Evolutionary conservation across 257 asterid genomes (phyloP).

Genomic region (Craterostigma plantagineum): DNA sequence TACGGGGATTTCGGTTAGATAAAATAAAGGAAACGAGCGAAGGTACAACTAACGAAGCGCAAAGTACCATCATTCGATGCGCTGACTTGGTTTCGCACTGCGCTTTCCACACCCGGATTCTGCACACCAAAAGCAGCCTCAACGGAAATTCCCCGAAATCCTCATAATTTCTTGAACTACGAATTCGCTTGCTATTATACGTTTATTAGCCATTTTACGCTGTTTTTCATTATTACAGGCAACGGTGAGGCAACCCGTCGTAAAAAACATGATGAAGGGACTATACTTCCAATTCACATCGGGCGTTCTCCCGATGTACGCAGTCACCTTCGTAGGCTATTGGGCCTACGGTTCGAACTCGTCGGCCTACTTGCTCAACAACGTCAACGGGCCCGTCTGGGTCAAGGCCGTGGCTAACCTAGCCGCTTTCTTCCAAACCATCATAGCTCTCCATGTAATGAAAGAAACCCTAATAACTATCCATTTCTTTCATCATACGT

Average conservation of each 20-base stretch:
- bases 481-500: constrained; percentile 1
- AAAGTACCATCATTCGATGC: too few relatives aligned
- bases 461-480: not conserved
- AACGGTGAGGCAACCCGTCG: constrained; percentile 74
- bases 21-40: too few relatives aligned
- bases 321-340: constrained; percentile 67
- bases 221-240: constrained; percentile 48
- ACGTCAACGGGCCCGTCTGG: constrained; percentile 71
- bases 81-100: too few relatives aligned
- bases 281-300: constrained; percentile 75
- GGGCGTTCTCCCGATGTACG: constrained; percentile 83
- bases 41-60: too few relatives aligned
- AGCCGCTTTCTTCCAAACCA: constrained; percentile 68
- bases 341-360: constrained; percentile 85
- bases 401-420: constrained; percentile 54
- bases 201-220: too few relatives aligned
- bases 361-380: constrained; percentile 71
- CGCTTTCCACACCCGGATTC: too few relatives aligned
- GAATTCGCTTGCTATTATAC: too few relatives aligned
- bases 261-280: constrained; percentile 79
- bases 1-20: too few relatives aligned
- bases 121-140: too few relatives aligned
- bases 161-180: too few relatives aligned
- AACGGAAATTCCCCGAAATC: too few relatives aligned
- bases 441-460: constrained; percentile 58